A percentile compares a stretch with the other conserved stretches of the same genome.
These are phyloP conservation scores for Cruciata laevipes DNA, from an alignment of 257 asterid species.

Conservation along the genomic window DNA sequence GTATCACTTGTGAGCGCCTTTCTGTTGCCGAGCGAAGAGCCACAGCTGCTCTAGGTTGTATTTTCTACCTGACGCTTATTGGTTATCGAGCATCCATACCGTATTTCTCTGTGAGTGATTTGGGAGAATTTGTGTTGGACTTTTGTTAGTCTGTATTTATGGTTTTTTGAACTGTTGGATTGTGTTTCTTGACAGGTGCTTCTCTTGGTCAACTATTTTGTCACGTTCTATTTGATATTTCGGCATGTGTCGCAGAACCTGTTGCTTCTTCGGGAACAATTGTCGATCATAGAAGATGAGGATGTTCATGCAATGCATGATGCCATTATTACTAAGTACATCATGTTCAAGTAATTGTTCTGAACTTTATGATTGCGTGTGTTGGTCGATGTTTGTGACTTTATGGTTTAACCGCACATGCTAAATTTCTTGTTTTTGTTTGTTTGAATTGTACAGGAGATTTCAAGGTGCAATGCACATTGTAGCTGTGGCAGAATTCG, in stretches of 20 bases:
- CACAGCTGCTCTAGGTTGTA: constrained; percentile 50
- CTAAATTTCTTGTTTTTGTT: neutral
- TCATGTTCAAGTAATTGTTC: constrained; percentile 66
- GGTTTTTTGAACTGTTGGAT: neutral
- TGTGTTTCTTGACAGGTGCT: constrained; percentile 33
- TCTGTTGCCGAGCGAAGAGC: constrained; percentile 61
- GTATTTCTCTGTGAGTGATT: constrained; percentile 66
- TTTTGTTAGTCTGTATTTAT: neutral
- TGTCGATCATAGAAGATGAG: constrained; percentile 59
- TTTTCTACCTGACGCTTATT: constrained; percentile 70
- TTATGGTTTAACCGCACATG: neutral
- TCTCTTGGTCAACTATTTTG: constrained; percentile 45
- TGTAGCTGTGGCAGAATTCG: constrained; percentile 72
- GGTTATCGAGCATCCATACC: constrained; percentile 82
- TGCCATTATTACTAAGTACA: constrained; percentile 61
- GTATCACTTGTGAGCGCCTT: constrained; percentile 71
- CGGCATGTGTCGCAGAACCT: constrained; percentile 58
- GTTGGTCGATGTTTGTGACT: neutral
- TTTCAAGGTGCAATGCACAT: constrained; percentile 84
- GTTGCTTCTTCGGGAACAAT: constrained; percentile 51
- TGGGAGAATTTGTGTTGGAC: neutral
- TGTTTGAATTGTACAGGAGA: constrained; percentile 41
- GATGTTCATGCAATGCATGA: constrained; percentile 65
- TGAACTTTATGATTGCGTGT: neutral
- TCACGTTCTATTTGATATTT: constrained; percentile 58